Percentiles rank a stretch among this genome's conserved stretches.
Conservation (phyloP, 2,329 filamentous ascomycete species). For the Epichloe bromicola region DNA sequence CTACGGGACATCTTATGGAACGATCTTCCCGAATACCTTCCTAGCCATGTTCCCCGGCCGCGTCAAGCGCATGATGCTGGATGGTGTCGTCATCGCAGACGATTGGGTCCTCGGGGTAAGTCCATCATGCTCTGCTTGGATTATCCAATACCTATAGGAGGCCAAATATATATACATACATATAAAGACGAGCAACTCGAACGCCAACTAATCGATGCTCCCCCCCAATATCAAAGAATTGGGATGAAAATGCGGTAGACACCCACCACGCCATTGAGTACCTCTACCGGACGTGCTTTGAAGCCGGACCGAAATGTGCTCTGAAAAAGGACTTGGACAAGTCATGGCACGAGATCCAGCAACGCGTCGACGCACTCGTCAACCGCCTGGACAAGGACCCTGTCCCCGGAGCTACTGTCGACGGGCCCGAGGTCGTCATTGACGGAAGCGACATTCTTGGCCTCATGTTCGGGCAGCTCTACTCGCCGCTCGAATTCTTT, state of each 20-base stretch:
- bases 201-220: too few species aligned
- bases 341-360: slow-evolving; percentile 5
- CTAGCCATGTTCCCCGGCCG: slow-evolving; percentile 14
- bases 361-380: slow-evolving; percentile 15
- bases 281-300: slow-evolving; percentile 20
- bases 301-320: slow-evolving; percentile 6
- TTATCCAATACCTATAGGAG: too few species aligned
- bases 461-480: slow-evolving; percentile 15
- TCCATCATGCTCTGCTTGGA: background rate
- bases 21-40: slow-evolving; percentile 12
- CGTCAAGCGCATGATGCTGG: slow-evolving; percentile 24
- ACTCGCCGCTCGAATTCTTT: slow-evolving; percentile 12
- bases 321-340: slow-evolving; percentile 1
- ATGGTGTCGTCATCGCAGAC: slow-evolving; percentile 18
- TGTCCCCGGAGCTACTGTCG: slow-evolving; percentile 8
- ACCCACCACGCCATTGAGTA: slow-evolving; percentile 15
- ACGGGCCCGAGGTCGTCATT: slow-evolving; percentile 11
- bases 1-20: slow-evolving; percentile 31
- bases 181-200: too few species aligned
- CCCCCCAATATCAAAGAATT: slow-evolving; percentile 7
- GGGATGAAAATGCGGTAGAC: slow-evolving; percentile 19
- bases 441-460: slow-evolving; percentile 9
- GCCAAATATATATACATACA: too few species aligned
- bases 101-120: slow-evolving; percentile 19
- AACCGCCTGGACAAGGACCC: slow-evolving; percentile 12